These are phyloP conservation scores for Trifolium dubium DNA, from an alignment of 306 rosid species.

Conservation along the genomic window DNA sequence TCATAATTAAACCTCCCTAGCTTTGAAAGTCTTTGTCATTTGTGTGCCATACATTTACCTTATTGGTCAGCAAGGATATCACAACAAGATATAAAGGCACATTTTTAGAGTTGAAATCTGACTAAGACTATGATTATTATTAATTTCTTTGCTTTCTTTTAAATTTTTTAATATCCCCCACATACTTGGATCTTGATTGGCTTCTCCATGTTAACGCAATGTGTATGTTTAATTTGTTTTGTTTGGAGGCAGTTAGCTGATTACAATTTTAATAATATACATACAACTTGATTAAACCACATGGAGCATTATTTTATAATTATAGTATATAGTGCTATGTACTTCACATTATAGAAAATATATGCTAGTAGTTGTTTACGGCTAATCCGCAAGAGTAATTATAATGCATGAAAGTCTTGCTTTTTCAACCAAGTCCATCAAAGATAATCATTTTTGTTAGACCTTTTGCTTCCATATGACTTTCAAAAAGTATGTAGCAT, in stretches of 20 bases:
- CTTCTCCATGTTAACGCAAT: slow-evolving; percentile 35
- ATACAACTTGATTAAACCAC: slow-evolving; percentile 27
- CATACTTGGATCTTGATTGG: slow-evolving; percentile 47
- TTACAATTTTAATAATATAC: slow-evolving; percentile 5
- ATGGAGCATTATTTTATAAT: slow-evolving; percentile 34
- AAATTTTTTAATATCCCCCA: slow-evolving; percentile 30
- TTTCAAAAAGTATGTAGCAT: not conserved
- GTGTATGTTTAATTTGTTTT: slow-evolving; percentile 3
- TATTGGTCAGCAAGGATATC: slow-evolving; percentile 43
- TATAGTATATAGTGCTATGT: slow-evolving; percentile 3
- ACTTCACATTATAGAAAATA: slow-evolving; percentile 28
- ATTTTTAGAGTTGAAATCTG: slow-evolving; percentile 45
- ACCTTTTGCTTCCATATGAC: slow-evolving; percentile 33
- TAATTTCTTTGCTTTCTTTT: not conserved
- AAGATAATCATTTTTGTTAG: slow-evolving; percentile 38
- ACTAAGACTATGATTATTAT: slow-evolving; percentile 38
- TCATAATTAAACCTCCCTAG: not conserved
- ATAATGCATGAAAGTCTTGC: slow-evolving; percentile 15
- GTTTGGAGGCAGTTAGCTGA: slow-evolving; percentile 35
- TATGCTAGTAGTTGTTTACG: slow-evolving; percentile 25
- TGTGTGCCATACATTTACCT: slow-evolving; percentile 42
- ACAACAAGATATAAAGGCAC: slow-evolving; percentile 37
- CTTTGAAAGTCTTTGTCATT: slow-evolving; percentile 33
- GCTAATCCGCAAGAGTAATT: slow-evolving; percentile 33
- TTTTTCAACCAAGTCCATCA: slow-evolving; percentile 24